phyloP scores from a whole-genome alignment of 106 monocot genomes.

The Posidonia australis region DNA sequence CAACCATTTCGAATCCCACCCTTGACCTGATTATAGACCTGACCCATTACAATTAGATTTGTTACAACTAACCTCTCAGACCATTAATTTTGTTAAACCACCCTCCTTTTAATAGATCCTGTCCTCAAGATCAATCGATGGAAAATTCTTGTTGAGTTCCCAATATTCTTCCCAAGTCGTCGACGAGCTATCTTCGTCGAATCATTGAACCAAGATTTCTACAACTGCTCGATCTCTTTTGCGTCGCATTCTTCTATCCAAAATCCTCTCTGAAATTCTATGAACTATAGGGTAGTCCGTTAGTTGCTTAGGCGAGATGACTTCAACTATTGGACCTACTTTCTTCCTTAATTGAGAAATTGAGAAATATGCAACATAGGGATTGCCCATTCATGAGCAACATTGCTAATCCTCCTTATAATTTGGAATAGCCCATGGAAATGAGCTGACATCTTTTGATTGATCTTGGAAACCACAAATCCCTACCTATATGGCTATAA shows the following conservation, averaged over 20 bases:
- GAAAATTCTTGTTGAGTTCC: neutral
- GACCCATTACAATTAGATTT: too few species aligned
- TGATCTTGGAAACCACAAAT: fast-evolving
- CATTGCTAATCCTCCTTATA: neutral
- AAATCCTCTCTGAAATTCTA: fast-evolving
- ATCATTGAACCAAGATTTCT: too few species aligned
- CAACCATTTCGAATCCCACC: too few species aligned
- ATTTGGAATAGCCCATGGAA: constrained; percentile 4
- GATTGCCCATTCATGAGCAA: constrained; percentile 4
- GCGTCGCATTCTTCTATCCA: neutral
- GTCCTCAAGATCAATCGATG: neutral
- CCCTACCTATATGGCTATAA: constrained; percentile 13
- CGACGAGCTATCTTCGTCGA: too few species aligned
- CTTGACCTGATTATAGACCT: too few species aligned
- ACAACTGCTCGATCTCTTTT: neutral
- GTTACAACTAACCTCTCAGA: too few species aligned
- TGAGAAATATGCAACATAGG: constrained; percentile 7
- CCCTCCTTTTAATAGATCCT: neutral
- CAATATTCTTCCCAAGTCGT: neutral
- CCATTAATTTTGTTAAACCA: too few species aligned
- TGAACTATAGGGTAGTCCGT: neutral
- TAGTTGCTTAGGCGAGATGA: neutral
- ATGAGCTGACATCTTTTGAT: neutral
- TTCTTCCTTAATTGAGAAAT: neutral
- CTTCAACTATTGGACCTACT: fast-evolving